Evolutionary conservation across 2,329 filamentous ascomycete species (phyloP), one percentile per base, ranked within the genome.

Genomic region (Coleophoma cylindrospora): DNA sequence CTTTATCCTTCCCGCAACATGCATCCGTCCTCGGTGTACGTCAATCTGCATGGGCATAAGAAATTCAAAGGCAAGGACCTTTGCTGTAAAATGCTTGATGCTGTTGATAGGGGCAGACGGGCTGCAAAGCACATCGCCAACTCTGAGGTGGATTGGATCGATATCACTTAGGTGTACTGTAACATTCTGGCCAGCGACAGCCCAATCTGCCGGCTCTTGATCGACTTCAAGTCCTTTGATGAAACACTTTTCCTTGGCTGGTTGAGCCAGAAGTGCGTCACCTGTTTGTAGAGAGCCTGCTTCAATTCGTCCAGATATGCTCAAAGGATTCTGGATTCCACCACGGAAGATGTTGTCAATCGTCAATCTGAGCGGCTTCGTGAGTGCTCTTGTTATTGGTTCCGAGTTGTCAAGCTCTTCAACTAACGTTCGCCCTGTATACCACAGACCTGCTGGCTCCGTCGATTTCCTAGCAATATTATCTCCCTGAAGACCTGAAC

Each of bases 31-130:
- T 17, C 90, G 77, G 66, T 96, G 91, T 9, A 99, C 83, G 62
- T 97, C 92, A 10, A 97, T 81, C 21, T 83, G 81, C 81, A 92
- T 94, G 0, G 92, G 92, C 69, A 91, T 86, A 14, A 99, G 70
- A 55, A 92, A 86, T 53, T 96, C 90, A 61, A 97, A 95, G 0
- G 91, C 90, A 50, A 96, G 77, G 11, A 94, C 83, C 68, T 95
- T 95, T 53, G 87, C 82, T 2, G 81, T 89, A 61, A 97, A 91
- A 0, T 74, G 79, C 50, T 86, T 86, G 51, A 89, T 74, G 52
- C 86, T 87, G 22, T 74, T 70, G 34, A 96, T 84, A 0, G 90
- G 86, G 1, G 78, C 70, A 1, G 76, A 74, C 0, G 83, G 76
- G 44, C 81, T 77, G 69, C 91, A 96, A n/a, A 96, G 70, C 15